These are phyloP conservation scores for Triglochin maritima DNA, from an alignment of 106 monocot genomes.

Conservation along the genomic window DNA sequence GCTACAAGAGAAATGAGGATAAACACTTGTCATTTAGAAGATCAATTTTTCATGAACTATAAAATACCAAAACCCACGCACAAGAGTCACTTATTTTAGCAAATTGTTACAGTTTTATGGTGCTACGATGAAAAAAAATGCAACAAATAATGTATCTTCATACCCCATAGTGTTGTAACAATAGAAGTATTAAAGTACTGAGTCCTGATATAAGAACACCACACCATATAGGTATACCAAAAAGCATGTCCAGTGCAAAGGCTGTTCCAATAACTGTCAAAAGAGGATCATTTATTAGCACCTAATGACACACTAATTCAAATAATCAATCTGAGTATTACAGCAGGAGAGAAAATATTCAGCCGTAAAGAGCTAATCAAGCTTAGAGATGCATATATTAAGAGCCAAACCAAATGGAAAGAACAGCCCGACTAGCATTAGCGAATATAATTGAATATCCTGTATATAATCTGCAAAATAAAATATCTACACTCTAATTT, in stretches of 20 bases:
- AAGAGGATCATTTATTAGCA: not conserved
- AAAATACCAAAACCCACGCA: too few species aligned
- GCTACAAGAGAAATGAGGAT: not conserved
- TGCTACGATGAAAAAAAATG: not conserved
- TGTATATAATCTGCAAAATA: too few species aligned
- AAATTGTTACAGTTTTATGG: too few species aligned
- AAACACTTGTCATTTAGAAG: not conserved
- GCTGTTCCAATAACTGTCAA: slow-evolving; percentile 90
- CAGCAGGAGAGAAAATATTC: too few species aligned
- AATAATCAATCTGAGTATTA: not conserved
- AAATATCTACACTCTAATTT: too few species aligned
- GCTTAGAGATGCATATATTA: too few species aligned
- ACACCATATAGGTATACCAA: slow-evolving; percentile 76
- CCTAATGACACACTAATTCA: not conserved
- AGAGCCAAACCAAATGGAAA: too few species aligned
- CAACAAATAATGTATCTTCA: slow-evolving; percentile 4
- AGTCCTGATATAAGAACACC: slow-evolving; percentile 88
- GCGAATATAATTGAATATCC: too few species aligned
- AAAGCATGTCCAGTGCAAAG: slow-evolving; percentile 92
- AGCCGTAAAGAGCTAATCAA: too few species aligned
- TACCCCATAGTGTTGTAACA: slow-evolving; percentile 98
- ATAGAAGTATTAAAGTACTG: slow-evolving; percentile 73
- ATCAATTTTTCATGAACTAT: not conserved
- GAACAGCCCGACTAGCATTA: too few species aligned
- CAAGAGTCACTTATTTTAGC: too few species aligned